These are phyloP conservation scores for Pycnococcus provasolii DNA, from an alignment of 139 green algal species.

Conservation along the genomic window DNA sequence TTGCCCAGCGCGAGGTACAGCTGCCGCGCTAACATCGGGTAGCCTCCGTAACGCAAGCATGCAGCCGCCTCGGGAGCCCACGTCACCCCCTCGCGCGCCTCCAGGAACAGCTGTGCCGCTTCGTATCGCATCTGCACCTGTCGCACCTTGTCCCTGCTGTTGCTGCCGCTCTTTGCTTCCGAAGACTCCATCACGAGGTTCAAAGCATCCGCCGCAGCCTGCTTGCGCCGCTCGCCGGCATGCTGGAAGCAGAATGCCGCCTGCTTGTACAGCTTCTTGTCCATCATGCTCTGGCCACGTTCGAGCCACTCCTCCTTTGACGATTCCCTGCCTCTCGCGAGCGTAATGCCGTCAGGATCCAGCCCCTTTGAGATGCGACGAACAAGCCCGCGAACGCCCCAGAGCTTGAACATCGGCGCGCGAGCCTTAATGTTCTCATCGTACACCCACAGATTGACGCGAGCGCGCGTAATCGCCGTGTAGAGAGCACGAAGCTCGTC, in stretches of 20 bases:
- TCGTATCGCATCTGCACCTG: too few species aligned
- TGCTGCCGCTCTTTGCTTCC: too few species aligned
- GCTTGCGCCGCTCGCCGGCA: neutral
- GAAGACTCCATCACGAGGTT: too few species aligned
- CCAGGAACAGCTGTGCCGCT: too few species aligned
- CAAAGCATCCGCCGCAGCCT: conserved; percentile 1
- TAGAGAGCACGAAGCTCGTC: conserved; percentile 72
- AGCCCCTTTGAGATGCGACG: neutral
- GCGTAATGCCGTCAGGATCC: conserved; percentile 21
- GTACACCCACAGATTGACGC: conserved; percentile 53
- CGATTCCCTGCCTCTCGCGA: conserved; percentile 17
- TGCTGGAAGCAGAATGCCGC: conserved; percentile 11
- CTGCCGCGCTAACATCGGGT: too few species aligned
- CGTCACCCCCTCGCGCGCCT: too few species aligned
- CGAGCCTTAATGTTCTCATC: conserved; percentile 34
- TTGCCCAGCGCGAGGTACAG: too few species aligned
- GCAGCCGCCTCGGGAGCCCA: too few species aligned
- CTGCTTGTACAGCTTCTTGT: conserved; percentile 19
- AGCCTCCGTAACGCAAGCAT: too few species aligned
- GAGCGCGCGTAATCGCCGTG: conserved; percentile 60
- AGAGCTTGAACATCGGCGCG: conserved; percentile 35
- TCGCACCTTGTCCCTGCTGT: too few species aligned
- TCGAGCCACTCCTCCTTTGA: conserved; percentile 28
- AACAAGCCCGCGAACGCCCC: conserved; percentile 27
- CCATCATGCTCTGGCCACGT: conserved; percentile 29